These are phyloP conservation scores for Bassia scoparia DNA, from an alignment of 148 eudicot species.

Conservation along the genomic window DNA sequence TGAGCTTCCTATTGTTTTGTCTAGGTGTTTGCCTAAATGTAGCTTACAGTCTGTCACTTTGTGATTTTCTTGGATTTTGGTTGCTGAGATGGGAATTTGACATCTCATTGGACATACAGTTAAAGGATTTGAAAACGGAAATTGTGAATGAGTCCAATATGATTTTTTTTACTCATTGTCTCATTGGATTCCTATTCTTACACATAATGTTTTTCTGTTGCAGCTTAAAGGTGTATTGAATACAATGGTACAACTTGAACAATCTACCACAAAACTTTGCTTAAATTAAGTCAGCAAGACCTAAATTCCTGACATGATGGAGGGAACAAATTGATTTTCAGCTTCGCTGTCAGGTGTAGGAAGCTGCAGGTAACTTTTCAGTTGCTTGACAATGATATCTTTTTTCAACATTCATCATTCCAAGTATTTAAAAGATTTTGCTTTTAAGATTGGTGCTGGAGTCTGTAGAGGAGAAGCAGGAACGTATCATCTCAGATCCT, in stretches of 20 bases:
- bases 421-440: slow-evolving; percentile 1
- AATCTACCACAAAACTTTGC: slow-evolving; percentile 67
- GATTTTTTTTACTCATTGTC: background rate
- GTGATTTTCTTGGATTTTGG: background rate
- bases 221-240: slow-evolving; percentile 56
- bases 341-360: slow-evolving; percentile 75
- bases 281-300: slow-evolving; percentile 68
- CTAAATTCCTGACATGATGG: slow-evolving; percentile 66
- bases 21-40: background rate
- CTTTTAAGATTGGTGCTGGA: slow-evolving; percentile 42
- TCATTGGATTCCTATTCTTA: background rate
- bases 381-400: background rate
- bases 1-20: background rate
- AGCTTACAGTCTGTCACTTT: background rate
- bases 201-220: background rate
- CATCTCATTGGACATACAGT: too few species aligned
- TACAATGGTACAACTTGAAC: slow-evolving; percentile 62
- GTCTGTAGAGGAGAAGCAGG: slow-evolving; percentile 68
- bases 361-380: slow-evolving; percentile 45
- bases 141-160: background rate
- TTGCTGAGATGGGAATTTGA: slow-evolving; percentile 6
- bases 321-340: slow-evolving; percentile 73
- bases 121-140: background rate
- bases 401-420: background rate
- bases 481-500: slow-evolving; percentile 71